These are phyloP conservation scores for Datura wrightii DNA, from an alignment of 257 asterid species.

Conservation along the genomic window DNA sequence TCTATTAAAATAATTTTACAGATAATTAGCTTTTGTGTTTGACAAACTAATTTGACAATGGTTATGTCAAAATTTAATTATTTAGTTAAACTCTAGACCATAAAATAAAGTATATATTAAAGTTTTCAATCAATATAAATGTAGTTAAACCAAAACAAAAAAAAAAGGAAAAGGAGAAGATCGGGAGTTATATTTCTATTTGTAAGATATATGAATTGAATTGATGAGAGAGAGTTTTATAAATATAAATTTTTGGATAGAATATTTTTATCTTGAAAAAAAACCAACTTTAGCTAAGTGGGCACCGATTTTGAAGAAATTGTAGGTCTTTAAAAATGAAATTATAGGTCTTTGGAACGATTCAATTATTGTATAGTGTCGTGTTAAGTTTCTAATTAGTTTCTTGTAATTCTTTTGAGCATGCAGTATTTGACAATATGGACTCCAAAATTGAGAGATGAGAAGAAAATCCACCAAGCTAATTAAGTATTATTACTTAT, in stretches of 20 bases:
- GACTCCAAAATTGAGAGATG: slow-evolving; percentile 2
- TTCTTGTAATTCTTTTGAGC: not conserved
- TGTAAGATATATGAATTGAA: no score
- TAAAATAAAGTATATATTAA: no score
- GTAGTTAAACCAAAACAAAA: no score
- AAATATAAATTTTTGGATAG: not conserved
- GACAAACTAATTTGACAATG: not conserved
- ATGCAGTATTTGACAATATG: slow-evolving; percentile 20
- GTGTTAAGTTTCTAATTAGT: not conserved
- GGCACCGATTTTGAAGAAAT: not conserved
- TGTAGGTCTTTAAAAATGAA: not conserved
- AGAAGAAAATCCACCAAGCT: not conserved
- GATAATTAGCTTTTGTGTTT: not conserved
- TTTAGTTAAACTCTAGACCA: not conserved
- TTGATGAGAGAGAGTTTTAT: no score
- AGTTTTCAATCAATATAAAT: no score
- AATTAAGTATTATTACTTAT: not conserved
- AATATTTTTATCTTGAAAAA: not conserved
- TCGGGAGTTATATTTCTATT: no score
- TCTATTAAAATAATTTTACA: not conserved
- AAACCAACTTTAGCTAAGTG: not conserved
- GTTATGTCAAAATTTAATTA: not conserved
- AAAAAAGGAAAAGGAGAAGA: no score
- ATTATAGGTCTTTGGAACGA: not conserved
- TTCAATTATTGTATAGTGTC: not conserved